Conservation (phyloP, 495 filamentous ascomycete genomes). For the Thermochaetoides thermophila region DNA sequence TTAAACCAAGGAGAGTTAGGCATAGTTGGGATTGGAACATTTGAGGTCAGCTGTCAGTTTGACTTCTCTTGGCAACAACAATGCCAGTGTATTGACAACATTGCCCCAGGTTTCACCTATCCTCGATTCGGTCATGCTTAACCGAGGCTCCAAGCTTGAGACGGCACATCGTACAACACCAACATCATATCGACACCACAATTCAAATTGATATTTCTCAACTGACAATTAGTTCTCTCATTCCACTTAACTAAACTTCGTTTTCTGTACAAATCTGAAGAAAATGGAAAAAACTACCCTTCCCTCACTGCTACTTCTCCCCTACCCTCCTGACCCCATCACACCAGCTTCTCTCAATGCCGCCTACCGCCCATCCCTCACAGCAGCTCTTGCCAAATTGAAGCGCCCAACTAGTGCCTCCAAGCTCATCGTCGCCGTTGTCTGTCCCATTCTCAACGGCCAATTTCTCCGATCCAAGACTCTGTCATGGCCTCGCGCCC, state of each 20-base stretch:
- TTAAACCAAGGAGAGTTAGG: too few species aligned
- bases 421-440: conserved; percentile 38
- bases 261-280: neutral
- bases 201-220: conserved; percentile 1
- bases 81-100: too few species aligned
- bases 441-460: conserved; percentile 36
- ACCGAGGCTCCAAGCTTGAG: too few species aligned
- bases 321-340: conserved; percentile 36
- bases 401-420: conserved; percentile 22
- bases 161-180: too few species aligned
- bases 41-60: too few species aligned
- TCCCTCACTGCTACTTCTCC: conserved; percentile 43
- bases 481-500: conserved; percentile 43
- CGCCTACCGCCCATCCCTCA: conserved; percentile 43
- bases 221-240: neutral
- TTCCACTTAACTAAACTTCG: neutral
- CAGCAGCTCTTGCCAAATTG: conserved; percentile 29
- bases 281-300: conserved; percentile 11
- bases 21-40: too few species aligned
- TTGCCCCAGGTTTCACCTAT: too few species aligned
- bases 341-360: conserved; percentile 32
- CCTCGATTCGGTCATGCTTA: too few species aligned
- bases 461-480: conserved; percentile 31
- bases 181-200: too few species aligned
- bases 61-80: too few species aligned